A percentile compares a stretch with the other conserved stretches of the same genome.
These are phyloP conservation scores for Leccinum sublutescens DNA, from an alignment of 768 basidiomycete species.

Conservation along the genomic window DNA sequence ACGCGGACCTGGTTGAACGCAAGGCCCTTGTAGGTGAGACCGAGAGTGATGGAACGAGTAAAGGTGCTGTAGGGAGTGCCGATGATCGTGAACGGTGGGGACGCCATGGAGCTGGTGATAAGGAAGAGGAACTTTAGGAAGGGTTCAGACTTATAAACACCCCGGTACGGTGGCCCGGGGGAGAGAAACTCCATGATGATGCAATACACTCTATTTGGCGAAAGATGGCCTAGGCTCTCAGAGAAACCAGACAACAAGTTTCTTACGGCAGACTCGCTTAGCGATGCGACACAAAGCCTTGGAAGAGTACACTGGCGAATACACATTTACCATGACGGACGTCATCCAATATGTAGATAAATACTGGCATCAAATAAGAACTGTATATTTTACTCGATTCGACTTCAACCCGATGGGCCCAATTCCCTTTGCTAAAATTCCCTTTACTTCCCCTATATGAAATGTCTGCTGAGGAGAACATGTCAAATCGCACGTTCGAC, in stretches of 20 bases:
- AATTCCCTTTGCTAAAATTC: not conserved
- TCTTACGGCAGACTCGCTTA: not conserved
- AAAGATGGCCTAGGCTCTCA: not conserved
- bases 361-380: not conserved
- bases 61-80: constrained; percentile 35
- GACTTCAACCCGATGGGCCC: not conserved
- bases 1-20: constrained; percentile 27
- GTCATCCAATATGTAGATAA: not conserved
- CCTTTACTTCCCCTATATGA: not conserved
- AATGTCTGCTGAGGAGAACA: not conserved
- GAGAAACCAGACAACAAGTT: not conserved
- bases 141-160: constrained; percentile 1
- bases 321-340: not conserved
- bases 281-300: too few species aligned
- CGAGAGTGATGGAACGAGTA: constrained; percentile 33
- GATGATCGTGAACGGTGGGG: constrained; percentile 26
- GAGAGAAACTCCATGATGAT: not conserved
- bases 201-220: not conserved
- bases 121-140: not conserved
- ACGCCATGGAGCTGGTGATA: constrained; percentile 13
- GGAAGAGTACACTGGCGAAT: not conserved
- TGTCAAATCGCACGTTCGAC: not conserved
- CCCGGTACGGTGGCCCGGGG: not conserved
- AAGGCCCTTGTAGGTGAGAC: constrained; percentile 26
- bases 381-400: not conserved